phyloP scores from a whole-genome alignment of 2,329 filamentous ascomycete species.

The Penicillium rolfsii region DNA sequence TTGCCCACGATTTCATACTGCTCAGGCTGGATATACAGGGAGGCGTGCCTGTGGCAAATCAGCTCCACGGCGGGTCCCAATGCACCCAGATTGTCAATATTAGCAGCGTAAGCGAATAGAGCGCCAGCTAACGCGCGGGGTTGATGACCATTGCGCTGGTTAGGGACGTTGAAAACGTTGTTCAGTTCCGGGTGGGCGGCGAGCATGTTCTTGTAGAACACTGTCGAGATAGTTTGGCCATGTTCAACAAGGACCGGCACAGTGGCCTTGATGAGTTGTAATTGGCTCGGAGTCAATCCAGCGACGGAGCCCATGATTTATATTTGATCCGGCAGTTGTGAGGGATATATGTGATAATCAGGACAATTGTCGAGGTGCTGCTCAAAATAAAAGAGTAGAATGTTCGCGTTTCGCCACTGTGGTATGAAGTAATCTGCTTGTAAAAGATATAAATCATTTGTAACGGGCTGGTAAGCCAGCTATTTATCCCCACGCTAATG shows the following conservation, averaged over 20 bases:
- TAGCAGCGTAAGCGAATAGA: slow-evolving; percentile 70
- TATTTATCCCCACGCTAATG: slow-evolving; percentile 16
- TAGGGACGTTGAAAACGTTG: slow-evolving; percentile 71
- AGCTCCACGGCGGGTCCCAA: slow-evolving; percentile 63
- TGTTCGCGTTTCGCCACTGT: not conserved
- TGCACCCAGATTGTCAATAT: slow-evolving; percentile 69
- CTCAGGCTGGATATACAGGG: slow-evolving; percentile 67
- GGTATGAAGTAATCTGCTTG: not conserved
- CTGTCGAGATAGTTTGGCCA: slow-evolving; percentile 68
- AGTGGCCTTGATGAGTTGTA: slow-evolving; percentile 68
- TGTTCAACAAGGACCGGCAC: slow-evolving; percentile 70
- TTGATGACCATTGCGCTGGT: slow-evolving; percentile 70
- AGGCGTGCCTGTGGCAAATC: slow-evolving; percentile 77
- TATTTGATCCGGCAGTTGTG: not conserved
- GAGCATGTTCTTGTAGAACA: slow-evolving; percentile 73
- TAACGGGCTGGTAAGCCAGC: not conserved
- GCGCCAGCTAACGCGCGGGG: slow-evolving; percentile 69
- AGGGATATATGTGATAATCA: not conserved
- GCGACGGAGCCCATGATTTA: slow-evolving; percentile 23
- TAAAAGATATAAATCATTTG: not conserved
- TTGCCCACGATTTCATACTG: slow-evolving; percentile 73
- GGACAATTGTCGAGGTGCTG: not conserved
- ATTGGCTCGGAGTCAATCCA: slow-evolving; percentile 54
- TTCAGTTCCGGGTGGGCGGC: slow-evolving; percentile 66
- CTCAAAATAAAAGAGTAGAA: not conserved